Base-by-base conservation (phyloP, 2,329 filamentous ascomycete species). In the Drechslerella dactyloides region DNA sequence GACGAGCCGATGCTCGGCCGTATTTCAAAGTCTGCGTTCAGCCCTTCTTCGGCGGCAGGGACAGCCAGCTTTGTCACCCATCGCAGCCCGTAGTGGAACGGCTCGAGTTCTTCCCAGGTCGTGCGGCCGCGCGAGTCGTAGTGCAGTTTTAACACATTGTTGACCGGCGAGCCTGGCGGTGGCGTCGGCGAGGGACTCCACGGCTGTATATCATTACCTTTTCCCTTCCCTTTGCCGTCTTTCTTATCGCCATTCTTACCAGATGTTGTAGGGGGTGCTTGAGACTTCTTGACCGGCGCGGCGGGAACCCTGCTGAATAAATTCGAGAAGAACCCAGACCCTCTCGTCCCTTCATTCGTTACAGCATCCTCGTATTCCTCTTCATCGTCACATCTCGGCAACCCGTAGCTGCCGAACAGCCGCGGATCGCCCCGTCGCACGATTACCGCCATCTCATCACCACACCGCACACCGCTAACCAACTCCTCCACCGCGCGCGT, bases 1-100 rank as follows among this genome's bases (percentile, higher is more conserved):
- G 66, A 70, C 8, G 33, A 46, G 8, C 69, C 69, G 5, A 73
- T 53, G 61, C 65, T 33, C 11, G 69, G 69, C 1, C 56, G 42
- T 5, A 21, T 21, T 13, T 66, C 23, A 33, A 61, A 73, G 2
- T 27, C 50, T 4, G 42, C 17, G 10, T 51, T 61, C 13, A 58
- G 15, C 4, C 60, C 60, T 55, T 73, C 69, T 7, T 23, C 35
- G 0, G 27, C 24, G 0, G 69, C 55, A 5, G 55, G 61, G 2
- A 66, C 40, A 8, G 13, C 21, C 15, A 65, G 48, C 21, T 55
- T 40, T 7, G 61, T 61, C 7, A 57, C 17, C 55, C 56, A 73
- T 21, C 61, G 50, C 11, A 73, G 17, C 1, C 69, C 69, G 15
- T 73, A 62, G 10, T 59, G 30, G 42, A 73, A 64, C 0, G 46